Conservation (phyloP, 345 rosid species). For the Anacardium occidentale region DNA sequence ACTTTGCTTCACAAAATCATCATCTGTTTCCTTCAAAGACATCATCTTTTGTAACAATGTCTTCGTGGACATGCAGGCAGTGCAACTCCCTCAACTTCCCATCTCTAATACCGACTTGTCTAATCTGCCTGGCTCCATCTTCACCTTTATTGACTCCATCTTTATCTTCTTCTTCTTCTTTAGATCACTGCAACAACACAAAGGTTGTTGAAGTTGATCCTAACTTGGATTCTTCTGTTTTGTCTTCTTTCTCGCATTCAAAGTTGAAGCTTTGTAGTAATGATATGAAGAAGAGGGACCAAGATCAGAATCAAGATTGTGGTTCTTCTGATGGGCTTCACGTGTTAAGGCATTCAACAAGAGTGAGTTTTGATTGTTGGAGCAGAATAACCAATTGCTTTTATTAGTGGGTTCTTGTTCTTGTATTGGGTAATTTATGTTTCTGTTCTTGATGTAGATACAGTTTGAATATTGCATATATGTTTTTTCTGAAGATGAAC, state of each 20-base stretch:
- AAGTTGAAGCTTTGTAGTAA: conserved; percentile 47
- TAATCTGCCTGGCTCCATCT: conserved; percentile 53
- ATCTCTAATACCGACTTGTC: conserved; percentile 56
- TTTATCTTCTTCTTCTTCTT: conserved; percentile 23
- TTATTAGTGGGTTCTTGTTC: background rate
- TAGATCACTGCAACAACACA: conserved; percentile 63
- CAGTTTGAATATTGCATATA: too few species aligned
- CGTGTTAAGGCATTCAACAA: conserved; percentile 30
- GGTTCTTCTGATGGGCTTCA: conserved; percentile 25
- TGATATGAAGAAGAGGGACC: conserved; percentile 57
- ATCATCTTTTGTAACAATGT: background rate
- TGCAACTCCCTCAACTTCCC: conserved; percentile 89
- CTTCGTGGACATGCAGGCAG: conserved; percentile 74
- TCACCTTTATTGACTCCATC: conserved; percentile 23
- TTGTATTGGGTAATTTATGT: too few species aligned
- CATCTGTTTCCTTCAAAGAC: background rate
- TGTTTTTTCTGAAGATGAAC: too few species aligned
- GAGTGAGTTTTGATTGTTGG: conserved; percentile 32
- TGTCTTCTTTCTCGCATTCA: conserved; percentile 83
- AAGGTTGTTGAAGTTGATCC: conserved; percentile 39
- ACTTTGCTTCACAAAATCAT: too few species aligned
- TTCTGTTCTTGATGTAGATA: too few species aligned
- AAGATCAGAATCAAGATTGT: conserved; percentile 22
- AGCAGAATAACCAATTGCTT: background rate
- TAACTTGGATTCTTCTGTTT: conserved; percentile 51